Evolutionary conservation across 2,329 filamentous ascomycete species (phyloP).

Genomic region (Juglanconis juglandina): DNA sequence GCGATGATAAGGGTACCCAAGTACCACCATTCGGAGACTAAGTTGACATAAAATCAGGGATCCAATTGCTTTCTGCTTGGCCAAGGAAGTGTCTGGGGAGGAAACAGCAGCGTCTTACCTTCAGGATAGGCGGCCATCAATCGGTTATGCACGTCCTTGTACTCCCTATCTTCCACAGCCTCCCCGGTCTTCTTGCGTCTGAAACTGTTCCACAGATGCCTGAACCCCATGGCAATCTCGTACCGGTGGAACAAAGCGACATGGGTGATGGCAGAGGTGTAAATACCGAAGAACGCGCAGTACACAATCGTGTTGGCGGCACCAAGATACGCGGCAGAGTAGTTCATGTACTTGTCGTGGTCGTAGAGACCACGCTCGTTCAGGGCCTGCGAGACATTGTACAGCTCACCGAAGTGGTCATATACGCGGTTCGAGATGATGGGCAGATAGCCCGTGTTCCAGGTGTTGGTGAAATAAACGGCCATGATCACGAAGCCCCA

Average conservation of each 20-base stretch:
- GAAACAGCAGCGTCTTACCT: background rate
- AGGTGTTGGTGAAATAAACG: conserved; percentile 10
- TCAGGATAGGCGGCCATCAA: conserved; percentile 37
- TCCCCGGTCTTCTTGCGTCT: conserved; percentile 33
- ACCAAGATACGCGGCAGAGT: conserved; percentile 24
- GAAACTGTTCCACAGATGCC: conserved; percentile 43
- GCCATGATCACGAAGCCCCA: conserved; percentile 51
- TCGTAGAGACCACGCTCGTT: conserved; percentile 11
- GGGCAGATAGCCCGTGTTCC: conserved; percentile 38
- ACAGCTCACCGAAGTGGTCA: conserved; percentile 46
- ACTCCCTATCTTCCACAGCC: conserved; percentile 26
- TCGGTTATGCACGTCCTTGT: conserved; percentile 40
- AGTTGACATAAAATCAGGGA: background rate
- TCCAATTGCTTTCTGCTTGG: too few species aligned
- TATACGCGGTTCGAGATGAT: conserved; percentile 51
- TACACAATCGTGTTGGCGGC: conserved; percentile 34
- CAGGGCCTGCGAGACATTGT: conserved; percentile 36
- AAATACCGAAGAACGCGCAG: conserved; percentile 53
- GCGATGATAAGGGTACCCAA: conserved; percentile 26
- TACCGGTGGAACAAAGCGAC: conserved; percentile 49
- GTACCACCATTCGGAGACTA: conserved; percentile 25
- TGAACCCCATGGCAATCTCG: conserved; percentile 49
- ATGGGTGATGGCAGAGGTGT: conserved; percentile 51
- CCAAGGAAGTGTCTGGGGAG: background rate
- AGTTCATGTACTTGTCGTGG: conserved; percentile 23